phyloP scores from a whole-genome alignment of 2,329 filamentous ascomycete genomes.

The Venturia effusa region DNA sequence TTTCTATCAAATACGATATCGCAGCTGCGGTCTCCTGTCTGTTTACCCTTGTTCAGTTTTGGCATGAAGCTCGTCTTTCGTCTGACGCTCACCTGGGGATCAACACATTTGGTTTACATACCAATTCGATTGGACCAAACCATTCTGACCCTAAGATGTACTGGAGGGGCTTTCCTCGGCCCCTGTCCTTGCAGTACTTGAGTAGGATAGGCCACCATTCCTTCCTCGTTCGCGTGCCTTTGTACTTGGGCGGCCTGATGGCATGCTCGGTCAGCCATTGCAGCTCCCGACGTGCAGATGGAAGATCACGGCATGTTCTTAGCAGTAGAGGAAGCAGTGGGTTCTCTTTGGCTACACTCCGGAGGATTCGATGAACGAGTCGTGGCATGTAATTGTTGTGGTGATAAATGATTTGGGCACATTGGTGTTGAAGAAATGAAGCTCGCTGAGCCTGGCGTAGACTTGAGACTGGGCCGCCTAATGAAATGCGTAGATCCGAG shows the following conservation, averaged over 20 bases:
- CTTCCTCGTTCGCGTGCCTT: constrained; percentile 7
- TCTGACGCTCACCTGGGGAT: constrained; percentile 56
- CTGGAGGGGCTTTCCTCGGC: constrained; percentile 67
- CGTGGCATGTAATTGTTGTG: constrained; percentile 38
- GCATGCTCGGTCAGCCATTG: constrained; percentile 59
- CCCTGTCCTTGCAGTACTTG: constrained; percentile 27
- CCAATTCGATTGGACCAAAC: constrained; percentile 73
- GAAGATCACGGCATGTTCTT: constrained; percentile 50
- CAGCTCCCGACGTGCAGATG: constrained; percentile 57
- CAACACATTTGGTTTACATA: constrained; percentile 65
- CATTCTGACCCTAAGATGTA: constrained; percentile 83
- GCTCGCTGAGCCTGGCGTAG: background rate
- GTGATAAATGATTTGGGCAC: background rate
- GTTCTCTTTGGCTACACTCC: constrained; percentile 45
- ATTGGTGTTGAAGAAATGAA: background rate
- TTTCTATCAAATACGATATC: constrained; percentile 21
- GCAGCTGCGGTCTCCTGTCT: constrained; percentile 38
- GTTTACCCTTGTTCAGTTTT: background rate
- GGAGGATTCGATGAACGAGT: constrained; percentile 43
- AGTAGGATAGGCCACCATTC: constrained; percentile 17
- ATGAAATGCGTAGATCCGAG: background rate
- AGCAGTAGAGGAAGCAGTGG: constrained; percentile 51
- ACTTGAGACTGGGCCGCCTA: background rate
- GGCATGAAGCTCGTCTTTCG: constrained; percentile 14
- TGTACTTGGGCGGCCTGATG: constrained; percentile 13